These are phyloP conservation scores for Teratosphaeriaceae sp. DNA, from an alignment of 2,329 filamentous ascomycete species.

Conservation along the genomic window DNA sequence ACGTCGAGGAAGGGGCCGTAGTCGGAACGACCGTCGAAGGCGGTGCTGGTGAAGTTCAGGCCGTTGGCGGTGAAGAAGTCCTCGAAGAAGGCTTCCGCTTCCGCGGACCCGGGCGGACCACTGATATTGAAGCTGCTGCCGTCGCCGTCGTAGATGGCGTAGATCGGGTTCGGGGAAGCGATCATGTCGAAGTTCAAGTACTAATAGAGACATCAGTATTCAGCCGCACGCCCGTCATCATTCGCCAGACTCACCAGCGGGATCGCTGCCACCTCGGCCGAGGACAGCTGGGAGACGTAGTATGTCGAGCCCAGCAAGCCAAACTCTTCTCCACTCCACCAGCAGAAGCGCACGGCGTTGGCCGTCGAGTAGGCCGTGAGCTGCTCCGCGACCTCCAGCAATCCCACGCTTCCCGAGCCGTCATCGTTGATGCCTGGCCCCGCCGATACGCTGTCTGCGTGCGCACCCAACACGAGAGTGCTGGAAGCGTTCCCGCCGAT, in stretches of 20 bases:
- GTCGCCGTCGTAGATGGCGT: slow-evolving; percentile 52
- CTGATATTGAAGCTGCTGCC: slow-evolving; percentile 48
- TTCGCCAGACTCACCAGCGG: no score
- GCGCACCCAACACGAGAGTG: slow-evolving; percentile 52
- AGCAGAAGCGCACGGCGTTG: slow-evolving; percentile 61
- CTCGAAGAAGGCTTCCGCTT: slow-evolving; percentile 61
- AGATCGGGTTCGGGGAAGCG: slow-evolving; percentile 54
- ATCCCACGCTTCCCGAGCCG: slow-evolving; percentile 58
- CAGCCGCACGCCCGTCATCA: no score
- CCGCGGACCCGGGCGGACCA: slow-evolving; percentile 57
- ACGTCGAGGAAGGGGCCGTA: slow-evolving; percentile 67
- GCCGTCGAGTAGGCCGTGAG: slow-evolving; percentile 66
- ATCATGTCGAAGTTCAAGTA: slow-evolving; percentile 72
- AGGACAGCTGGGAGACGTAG: slow-evolving; percentile 42
- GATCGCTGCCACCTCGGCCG: slow-evolving; percentile 51
- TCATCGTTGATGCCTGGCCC: slow-evolving; percentile 74
- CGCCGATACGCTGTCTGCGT: slow-evolving; percentile 54
- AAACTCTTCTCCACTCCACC: slow-evolving; percentile 59
- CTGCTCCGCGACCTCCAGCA: slow-evolving; percentile 54
- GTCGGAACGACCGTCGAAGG: slow-evolving; percentile 73
- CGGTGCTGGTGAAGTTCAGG: slow-evolving; percentile 61
- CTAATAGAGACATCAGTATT: no score
- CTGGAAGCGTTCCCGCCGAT: slow-evolving; percentile 53
- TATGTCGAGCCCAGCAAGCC: slow-evolving; percentile 55
- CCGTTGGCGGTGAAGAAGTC: slow-evolving; percentile 58